Evolutionary conservation across 2,329 filamentous ascomycete genomes (phyloP).

Genomic region (Phyllosticta ampelicida): DNA sequence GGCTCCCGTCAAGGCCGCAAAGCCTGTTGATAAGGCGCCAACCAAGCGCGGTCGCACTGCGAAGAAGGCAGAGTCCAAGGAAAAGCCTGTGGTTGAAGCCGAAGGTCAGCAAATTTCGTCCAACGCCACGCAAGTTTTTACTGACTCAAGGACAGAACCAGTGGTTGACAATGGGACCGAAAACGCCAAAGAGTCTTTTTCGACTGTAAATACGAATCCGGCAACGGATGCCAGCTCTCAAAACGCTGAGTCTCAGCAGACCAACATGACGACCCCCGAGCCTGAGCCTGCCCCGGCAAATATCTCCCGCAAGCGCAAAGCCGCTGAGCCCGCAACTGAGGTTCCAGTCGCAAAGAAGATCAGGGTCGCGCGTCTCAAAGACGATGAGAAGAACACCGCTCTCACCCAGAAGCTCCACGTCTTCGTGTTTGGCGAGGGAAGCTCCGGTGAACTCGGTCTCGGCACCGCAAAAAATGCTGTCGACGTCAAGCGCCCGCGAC

Average conservation of each 20-base stretch:
- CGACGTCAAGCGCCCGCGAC: constrained; percentile 63
- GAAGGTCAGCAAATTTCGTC: not conserved
- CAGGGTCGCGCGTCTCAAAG: constrained; percentile 15
- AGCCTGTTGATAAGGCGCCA: not conserved
- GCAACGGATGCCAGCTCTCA: not conserved
- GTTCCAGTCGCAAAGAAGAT: constrained; percentile 16
- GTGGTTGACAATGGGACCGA: not conserved
- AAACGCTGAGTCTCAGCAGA: not conserved
- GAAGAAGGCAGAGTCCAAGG: constrained; percentile 9
- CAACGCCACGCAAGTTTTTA: not conserved
- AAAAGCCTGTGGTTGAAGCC: constrained; percentile 9
- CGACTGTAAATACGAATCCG: not conserved
- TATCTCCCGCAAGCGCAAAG: constrained; percentile 16
- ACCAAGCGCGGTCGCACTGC: not conserved
- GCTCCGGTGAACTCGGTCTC: constrained; percentile 71
- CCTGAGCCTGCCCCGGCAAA: constrained; percentile 17
- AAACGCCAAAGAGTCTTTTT: not conserved
- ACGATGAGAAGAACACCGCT: constrained; percentile 48
- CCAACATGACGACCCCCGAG: not conserved
- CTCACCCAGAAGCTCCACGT: constrained; percentile 57
- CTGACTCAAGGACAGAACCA: not conserved
- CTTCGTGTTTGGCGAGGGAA: constrained; percentile 71
- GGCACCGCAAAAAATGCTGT: constrained; percentile 55
- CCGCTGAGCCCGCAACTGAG: not conserved
- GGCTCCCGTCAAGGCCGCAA: not conserved